Conservation (phyloP, 148 eudicot species). For the Beta vulgaris region DNA sequence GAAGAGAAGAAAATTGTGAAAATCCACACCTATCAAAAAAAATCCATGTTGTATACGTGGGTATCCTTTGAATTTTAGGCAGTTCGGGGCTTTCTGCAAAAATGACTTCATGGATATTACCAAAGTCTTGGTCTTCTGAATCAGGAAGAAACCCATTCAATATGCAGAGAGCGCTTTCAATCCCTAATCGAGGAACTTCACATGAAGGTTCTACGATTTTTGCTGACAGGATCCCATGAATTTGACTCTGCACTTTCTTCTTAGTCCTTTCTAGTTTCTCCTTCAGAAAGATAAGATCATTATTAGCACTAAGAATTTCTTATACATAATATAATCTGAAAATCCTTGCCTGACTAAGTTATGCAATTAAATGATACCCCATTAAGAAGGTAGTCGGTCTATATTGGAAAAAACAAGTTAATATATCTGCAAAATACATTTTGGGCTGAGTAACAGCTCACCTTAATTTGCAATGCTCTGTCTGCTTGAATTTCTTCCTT, state of each 20-base stretch:
- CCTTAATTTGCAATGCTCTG: slow-evolving; percentile 51
- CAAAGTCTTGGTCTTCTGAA: slow-evolving; percentile 46
- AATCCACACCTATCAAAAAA: slow-evolving; percentile 57
- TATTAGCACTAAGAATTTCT: slow-evolving; percentile 13
- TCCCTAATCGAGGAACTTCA: slow-evolving; percentile 47
- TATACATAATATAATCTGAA: not conserved
- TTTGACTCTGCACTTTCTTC: slow-evolving; percentile 48
- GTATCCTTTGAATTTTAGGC: slow-evolving; percentile 58
- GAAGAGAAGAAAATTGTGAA: slow-evolving; percentile 1
- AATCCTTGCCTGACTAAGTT: not conserved
- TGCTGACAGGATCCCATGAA: slow-evolving; percentile 38
- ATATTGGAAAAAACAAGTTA: not conserved
- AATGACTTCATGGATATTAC: slow-evolving; percentile 43
- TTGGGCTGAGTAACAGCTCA: slow-evolving; percentile 28
- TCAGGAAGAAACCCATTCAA: slow-evolving; percentile 42
- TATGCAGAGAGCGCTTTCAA: slow-evolving; percentile 44
- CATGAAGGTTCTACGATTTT: slow-evolving; percentile 33
- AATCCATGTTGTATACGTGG: slow-evolving; percentile 80
- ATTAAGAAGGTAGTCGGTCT: not conserved
- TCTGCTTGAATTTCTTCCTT: slow-evolving; percentile 65
- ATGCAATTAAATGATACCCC: not conserved
- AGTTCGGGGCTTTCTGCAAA: slow-evolving; percentile 49
- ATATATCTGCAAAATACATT: not conserved
- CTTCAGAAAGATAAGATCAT: slow-evolving; percentile 38
- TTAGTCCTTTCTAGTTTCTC: slow-evolving; percentile 54